Percentiles rank a stretch among this genome's conserved stretches.
Evolutionary conservation across 768 basidiomycete species (phyloP).

Genomic region (Suillus paluster): DNA sequence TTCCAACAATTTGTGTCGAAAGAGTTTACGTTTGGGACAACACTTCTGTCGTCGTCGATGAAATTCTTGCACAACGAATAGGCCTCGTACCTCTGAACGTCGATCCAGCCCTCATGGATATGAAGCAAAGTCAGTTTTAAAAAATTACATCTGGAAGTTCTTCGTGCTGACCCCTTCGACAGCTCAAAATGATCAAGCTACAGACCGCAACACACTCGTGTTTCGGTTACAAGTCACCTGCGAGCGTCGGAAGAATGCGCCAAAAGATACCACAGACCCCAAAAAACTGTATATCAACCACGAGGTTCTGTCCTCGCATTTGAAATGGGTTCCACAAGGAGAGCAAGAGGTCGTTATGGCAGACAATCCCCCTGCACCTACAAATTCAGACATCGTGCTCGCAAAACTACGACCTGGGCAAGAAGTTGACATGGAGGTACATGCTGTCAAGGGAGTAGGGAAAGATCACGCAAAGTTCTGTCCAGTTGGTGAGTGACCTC

Average conservation of each 20-base stretch:
- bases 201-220: conserved; percentile 90
- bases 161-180: background rate
- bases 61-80: conserved; percentile 90
- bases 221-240: conserved; percentile 77
- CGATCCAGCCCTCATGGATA: conserved; percentile 76
- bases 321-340: conserved; percentile 83
- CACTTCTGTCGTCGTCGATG: conserved; percentile 91
- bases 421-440: conserved; percentile 79
- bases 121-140: conserved; percentile 48
- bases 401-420: conserved; percentile 94
- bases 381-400: conserved; percentile 83
- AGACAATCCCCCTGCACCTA: conserved; percentile 59
- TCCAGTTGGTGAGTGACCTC: conserved; percentile 74
- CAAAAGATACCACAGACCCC: conserved; percentile 57
- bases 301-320: conserved; percentile 65
- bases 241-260: conserved; percentile 59
- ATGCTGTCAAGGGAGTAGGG: conserved; percentile 91
- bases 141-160: no score
- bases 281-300: conserved; percentile 72
- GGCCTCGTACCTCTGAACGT: conserved; percentile 90
- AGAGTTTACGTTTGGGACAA: conserved; percentile 94
- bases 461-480: conserved; percentile 97
- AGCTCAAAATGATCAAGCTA: conserved; percentile 62
- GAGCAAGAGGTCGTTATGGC: conserved; percentile 71
- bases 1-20: conserved; percentile 91